phyloP scores from a whole-genome alignment of 148 eudicot species.

The Rhododendron ferrugineum region DNA sequence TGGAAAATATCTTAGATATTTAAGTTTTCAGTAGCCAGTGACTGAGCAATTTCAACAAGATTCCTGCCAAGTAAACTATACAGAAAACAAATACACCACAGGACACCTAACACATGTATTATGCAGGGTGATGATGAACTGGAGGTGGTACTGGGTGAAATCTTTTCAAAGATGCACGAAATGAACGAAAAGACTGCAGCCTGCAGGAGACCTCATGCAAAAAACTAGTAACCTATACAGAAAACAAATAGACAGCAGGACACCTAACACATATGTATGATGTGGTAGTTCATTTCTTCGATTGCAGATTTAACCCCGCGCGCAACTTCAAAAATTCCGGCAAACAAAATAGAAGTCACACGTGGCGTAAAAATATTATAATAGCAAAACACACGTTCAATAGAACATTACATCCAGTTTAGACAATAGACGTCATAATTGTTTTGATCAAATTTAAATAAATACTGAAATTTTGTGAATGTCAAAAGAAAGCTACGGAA shows the following conservation, averaged over 20 bases:
- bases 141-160: neutral
- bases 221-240: neutral
- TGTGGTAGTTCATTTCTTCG: neutral
- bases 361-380: neutral
- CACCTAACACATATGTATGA: neutral
- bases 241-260: neutral
- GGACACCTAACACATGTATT: neutral
- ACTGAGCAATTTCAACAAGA: neutral
- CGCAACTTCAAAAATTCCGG: neutral
- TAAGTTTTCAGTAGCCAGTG: neutral
- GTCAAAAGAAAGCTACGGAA: slow-evolving; percentile 7
- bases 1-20: neutral
- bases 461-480: neutral
- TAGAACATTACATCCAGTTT: too few species aligned
- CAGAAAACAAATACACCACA: neutral
- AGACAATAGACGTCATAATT: neutral
- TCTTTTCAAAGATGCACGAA: neutral
- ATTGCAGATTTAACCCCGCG: neutral
- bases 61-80: neutral
- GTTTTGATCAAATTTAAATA: neutral
- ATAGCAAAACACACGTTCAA: neutral
- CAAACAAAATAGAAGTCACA: neutral
- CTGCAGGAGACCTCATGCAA: neutral
- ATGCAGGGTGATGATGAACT: neutral
- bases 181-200: neutral